Evolutionary conservation across 768 basidiomycete genomes (phyloP), one percentile per base, ranked within the genome.

Genomic region (Hericium coralloides): DNA sequence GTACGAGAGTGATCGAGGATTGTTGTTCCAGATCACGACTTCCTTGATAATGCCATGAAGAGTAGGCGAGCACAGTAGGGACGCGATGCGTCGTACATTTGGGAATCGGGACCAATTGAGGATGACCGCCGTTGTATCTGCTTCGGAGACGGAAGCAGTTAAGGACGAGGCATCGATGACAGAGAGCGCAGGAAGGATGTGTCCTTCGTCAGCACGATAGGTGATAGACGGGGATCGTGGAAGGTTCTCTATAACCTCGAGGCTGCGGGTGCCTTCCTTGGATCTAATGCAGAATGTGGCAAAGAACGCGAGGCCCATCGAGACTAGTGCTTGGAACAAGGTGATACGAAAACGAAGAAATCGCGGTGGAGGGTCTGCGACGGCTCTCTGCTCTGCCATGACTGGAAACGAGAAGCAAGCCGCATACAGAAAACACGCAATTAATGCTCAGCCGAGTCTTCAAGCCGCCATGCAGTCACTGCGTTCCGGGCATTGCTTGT

Each of bases 91-190:
- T 41, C 77, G 64, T 43, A 88, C 81, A 59, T 88, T 89, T 0
- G 75, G 69, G 22, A 85, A 74, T 17, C 83, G 77, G 51, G 80
- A 81, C 86, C 85, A 87, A 66, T 87, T 87, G 45, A 87, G 71
- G 39, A 88, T 64, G 41, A 87, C 70, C 7, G 78, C 80, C 6
- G 81, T 56, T 7, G 49, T 56, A 38, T 55, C 47, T 26, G 37
- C 17, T 15, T 38, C 20, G 41, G 9, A 39, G 23, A 49, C 10
- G 17, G 18, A 47, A 53, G 51, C 48, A 25, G 14, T 10, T 8
- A 31, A 31, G 43, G 17, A n/a, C n/a, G 43, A 45, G n/a, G 18
- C n/a, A 45, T 45, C 15, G 1, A 45, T 20, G 43, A 45, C n/a
- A 20, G 43, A 45, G 9, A n/a, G 18, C 20, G 20, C 8, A 45